Percentiles rank a stretch among this genome's conserved stretches.
phyloP scores from a whole-genome alignment of 1,284 basidiomycete genomes.

The Ceratobasidium sp. region DNA sequence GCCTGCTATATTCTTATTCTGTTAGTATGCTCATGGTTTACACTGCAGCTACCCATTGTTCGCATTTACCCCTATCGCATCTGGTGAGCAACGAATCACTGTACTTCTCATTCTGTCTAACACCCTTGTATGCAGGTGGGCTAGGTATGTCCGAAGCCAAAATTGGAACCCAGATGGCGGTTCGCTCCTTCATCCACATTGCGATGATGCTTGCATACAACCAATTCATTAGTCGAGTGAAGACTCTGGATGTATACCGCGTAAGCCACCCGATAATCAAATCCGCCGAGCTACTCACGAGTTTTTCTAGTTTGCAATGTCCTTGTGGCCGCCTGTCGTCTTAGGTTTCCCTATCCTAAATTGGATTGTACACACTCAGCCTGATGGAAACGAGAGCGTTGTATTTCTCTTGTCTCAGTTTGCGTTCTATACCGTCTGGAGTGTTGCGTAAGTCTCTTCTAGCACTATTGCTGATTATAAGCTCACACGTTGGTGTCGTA shows the following conservation, averaged over 20 bases:
- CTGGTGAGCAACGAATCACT: conserved; percentile 26
- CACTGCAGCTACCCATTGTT: conserved; percentile 51
- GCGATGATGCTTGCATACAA: conserved; percentile 47
- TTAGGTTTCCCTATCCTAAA: conserved; percentile 50
- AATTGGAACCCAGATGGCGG: conserved; percentile 51
- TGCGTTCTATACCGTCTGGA: conserved; percentile 47
- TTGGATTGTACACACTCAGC: conserved; percentile 45
- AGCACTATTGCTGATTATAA: not conserved
- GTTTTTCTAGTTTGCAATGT: conserved; percentile 45
- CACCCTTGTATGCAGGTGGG: conserved; percentile 47
- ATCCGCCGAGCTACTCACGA: conserved; percentile 17
- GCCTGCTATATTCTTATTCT: not conserved
- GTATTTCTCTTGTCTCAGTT: conserved; percentile 34
- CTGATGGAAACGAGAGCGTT: conserved; percentile 3
- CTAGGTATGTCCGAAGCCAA: conserved; percentile 51
- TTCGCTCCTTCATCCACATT: conserved; percentile 51
- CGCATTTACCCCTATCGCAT: conserved; percentile 52
- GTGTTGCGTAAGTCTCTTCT: conserved; percentile 23
- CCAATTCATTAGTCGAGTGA: conserved; percentile 8
- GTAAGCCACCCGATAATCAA: not conserved
- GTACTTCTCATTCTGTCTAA: conserved; percentile 1
- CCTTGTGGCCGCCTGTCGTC: conserved; percentile 48
- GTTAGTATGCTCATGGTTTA: conserved; percentile 9
- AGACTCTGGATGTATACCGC: conserved; percentile 26
- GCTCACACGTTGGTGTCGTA: not conserved